phyloP scores from a whole-genome alignment of 352 stramenopile species.

The Phytophthora uliginosa region DNA sequence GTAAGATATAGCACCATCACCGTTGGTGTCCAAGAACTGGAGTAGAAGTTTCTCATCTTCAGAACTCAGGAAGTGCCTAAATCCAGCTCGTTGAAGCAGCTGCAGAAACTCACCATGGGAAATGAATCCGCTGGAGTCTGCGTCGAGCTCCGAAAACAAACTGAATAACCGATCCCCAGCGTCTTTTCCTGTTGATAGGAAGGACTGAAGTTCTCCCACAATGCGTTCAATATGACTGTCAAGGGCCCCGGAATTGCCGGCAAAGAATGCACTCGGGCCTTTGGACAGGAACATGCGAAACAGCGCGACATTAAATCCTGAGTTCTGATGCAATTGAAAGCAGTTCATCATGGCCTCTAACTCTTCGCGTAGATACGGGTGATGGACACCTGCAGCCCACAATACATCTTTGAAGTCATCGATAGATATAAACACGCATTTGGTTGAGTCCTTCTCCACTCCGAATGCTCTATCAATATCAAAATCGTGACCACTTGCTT shows the following conservation, averaged over 20 bases:
- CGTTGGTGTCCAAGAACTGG: constrained; percentile 76
- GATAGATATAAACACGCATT: constrained; percentile 51
- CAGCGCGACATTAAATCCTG: constrained; percentile 59
- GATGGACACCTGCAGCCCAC: constrained; percentile 66
- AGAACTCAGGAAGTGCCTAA: constrained; percentile 66
- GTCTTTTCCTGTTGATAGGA: constrained; percentile 69
- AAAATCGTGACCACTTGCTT: constrained; percentile 43
- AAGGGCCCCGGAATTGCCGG: constrained; percentile 45
- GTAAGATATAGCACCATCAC: constrained; percentile 69
- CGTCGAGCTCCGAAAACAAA: constrained; percentile 70
- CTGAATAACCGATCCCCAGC: constrained; percentile 50
- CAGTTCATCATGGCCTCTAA: constrained; percentile 67
- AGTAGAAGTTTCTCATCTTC: constrained; percentile 76
- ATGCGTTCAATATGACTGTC: constrained; percentile 69
- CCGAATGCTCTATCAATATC: constrained; percentile 61
- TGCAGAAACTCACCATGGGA: constrained; percentile 73
- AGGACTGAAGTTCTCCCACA: constrained; percentile 64
- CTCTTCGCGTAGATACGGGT: constrained; percentile 80
- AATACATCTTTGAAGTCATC: constrained; percentile 82
- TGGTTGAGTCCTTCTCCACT: constrained; percentile 45
- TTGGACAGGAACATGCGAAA: constrained; percentile 67
- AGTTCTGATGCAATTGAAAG: constrained; percentile 52
- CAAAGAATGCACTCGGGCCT: constrained; percentile 60
- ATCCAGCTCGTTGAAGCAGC: constrained; percentile 69
- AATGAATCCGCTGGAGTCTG: constrained; percentile 62